These are phyloP conservation scores for Agaricus blazei DNA, from an alignment of 768 basidiomycete genomes.

Conservation along the genomic window DNA sequence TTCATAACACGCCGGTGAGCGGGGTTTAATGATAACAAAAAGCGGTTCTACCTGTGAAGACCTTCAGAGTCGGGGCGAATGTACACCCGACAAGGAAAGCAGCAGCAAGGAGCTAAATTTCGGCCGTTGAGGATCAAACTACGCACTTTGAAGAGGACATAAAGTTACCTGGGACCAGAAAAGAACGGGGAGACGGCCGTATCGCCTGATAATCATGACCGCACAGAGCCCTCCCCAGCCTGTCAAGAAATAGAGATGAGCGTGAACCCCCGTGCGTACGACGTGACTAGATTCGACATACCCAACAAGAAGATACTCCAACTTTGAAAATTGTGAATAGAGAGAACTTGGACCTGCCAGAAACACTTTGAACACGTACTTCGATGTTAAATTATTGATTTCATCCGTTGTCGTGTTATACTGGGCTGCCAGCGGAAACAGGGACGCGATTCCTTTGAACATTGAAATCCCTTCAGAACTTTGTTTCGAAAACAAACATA, in stretches of 20 bases:
- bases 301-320: conserved; percentile 65
- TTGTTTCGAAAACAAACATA: background rate
- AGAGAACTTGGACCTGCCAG: background rate
- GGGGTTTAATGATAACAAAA: background rate
- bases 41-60: conserved; percentile 42
- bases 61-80: conserved; percentile 50
- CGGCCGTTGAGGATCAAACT: background rate
- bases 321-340: conserved; percentile 24
- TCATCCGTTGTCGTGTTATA: conserved; percentile 49
- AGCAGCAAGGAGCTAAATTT: conserved; percentile 42
- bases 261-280: background rate
- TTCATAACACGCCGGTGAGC: conserved; percentile 10
- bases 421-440: conserved; percentile 54
- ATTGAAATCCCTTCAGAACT: background rate
- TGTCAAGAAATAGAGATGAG: conserved; percentile 11
- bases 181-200: conserved; percentile 59
- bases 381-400: conserved; percentile 62
- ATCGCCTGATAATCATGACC: conserved; percentile 61
- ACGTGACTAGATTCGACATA: conserved; percentile 15
- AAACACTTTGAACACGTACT: conserved; percentile 23
- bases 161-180: conserved; percentile 63
- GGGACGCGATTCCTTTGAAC: background rate
- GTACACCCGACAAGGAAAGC: conserved; percentile 43
- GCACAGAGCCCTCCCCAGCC: conserved; percentile 59
- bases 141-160: background rate